Evolutionary conservation across 371 early-diverging fungal genomes (phyloP).

Genomic region (Lichtheimia ornata): DNA sequence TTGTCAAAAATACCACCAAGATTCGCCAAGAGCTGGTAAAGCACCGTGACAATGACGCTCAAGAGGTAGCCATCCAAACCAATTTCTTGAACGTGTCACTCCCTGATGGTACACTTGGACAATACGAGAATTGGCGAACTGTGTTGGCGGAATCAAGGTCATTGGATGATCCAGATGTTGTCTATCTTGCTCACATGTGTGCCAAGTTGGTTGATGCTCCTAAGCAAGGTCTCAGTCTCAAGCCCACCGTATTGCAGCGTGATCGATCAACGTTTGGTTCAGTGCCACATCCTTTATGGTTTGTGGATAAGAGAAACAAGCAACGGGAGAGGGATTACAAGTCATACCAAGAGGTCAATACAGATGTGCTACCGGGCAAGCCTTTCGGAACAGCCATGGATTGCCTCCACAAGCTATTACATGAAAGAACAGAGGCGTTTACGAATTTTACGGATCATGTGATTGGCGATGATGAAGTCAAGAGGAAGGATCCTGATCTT

Average conservation of each 20-base stretch:
- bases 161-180: constrained; percentile 35
- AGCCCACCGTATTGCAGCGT: constrained; percentile 5
- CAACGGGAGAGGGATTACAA: constrained; percentile 23
- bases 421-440: constrained; percentile 32
- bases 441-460: constrained; percentile 30
- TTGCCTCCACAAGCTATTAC: constrained; percentile 25
- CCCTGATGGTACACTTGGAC: constrained; percentile 36
- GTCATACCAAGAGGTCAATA: constrained; percentile 24
- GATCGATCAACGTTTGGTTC: constrained; percentile 22
- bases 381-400: constrained; percentile 40
- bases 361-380: constrained; percentile 17
- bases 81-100: constrained; percentile 29
- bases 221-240: constrained; percentile 48
- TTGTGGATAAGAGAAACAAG: constrained; percentile 36
- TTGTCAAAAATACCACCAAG: constrained; percentile 29
- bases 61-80: constrained; percentile 29
- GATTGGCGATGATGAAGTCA: constrained; percentile 31
- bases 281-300: constrained; percentile 41
- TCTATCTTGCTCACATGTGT: constrained; percentile 50
- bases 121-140: constrained; percentile 48
- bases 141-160: constrained; percentile 31
- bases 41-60: background rate
- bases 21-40: constrained; percentile 17
- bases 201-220: constrained; percentile 50
- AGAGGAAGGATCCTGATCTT: constrained; percentile 27